Evolutionary conservation across 2,329 filamentous ascomycete genomes (phyloP).

Genomic region (Calonectria honghensis): DNA sequence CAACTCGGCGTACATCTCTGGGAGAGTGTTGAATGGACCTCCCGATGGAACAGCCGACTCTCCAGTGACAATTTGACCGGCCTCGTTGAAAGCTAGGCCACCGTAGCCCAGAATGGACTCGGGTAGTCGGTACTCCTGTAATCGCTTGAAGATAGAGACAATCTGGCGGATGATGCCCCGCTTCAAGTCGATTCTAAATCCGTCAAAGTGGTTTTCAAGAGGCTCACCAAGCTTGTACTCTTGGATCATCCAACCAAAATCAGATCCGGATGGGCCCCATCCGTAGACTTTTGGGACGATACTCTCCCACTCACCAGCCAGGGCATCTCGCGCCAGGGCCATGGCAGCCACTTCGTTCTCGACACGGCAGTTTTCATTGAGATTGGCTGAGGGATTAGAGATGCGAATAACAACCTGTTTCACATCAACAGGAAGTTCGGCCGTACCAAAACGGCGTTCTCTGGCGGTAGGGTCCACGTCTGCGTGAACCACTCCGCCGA

Average conservation of each 20-base stretch:
- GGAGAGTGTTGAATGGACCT: neutral
- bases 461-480: neutral
- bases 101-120: neutral
- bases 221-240: neutral
- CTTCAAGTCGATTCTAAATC: neutral
- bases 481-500: neutral
- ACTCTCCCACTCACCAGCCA: neutral
- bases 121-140: neutral
- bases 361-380: neutral
- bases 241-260: neutral
- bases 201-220: neutral
- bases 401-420: neutral
- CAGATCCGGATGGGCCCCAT: neutral
- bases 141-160: neutral
- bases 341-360: conserved; percentile 8
- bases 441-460: neutral
- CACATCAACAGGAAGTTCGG: neutral
- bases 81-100: neutral
- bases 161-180: neutral
- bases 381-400: neutral
- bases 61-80: neutral
- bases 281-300: neutral
- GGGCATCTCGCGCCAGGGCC: neutral
- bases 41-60: neutral
- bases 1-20: neutral